Percentiles rank a stretch among this genome's conserved stretches.
Evolutionary conservation across 2,329 filamentous ascomycete genomes (phyloP).

Genomic region (Rhynchosporium agropyri): DNA sequence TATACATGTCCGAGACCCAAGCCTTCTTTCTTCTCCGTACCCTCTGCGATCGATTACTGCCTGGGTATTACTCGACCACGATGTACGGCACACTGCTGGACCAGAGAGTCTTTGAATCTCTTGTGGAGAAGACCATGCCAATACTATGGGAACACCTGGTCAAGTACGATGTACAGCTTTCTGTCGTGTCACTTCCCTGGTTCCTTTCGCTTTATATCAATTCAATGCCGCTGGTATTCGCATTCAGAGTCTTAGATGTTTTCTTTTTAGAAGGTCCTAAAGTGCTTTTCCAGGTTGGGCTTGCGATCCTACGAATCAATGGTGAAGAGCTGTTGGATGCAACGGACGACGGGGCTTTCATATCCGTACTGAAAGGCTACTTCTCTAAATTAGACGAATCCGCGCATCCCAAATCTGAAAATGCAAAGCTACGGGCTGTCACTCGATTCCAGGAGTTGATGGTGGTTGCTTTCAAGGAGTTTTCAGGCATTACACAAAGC

Average conservation of each 20-base stretch:
- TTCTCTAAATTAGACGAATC: conserved; percentile 93
- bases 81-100: conserved; percentile 99
- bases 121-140: conserved; percentile 99
- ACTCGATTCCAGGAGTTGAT: conserved; percentile 97
- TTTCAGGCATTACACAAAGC: conserved; percentile 90
- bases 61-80: conserved; percentile 96
- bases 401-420: conserved; percentile 92
- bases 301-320: conserved; percentile 96
- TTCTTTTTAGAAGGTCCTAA: conserved; percentile 99
- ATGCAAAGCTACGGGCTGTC: conserved; percentile 89
- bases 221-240: conserved; percentile 98
- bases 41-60: conserved; percentile 88
- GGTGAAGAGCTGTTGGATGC: conserved; percentile 94
- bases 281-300: conserved; percentile 92
- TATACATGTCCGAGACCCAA: conserved; percentile 96
- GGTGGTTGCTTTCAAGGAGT: conserved; percentile 99
- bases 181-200: conserved; percentile 96
- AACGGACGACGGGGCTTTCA: conserved; percentile 92
- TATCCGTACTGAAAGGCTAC: conserved; percentile 92
- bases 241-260: conserved; percentile 93
- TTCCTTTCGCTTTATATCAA: conserved; percentile 98
- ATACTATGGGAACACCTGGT: conserved; percentile 98
- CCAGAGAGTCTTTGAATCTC: conserved; percentile 94
- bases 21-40: conserved; percentile 93
- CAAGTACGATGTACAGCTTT: conserved; percentile 94